phyloP scores from a whole-genome alignment of 345 rosid genomes.

The Melaleuca quinquenervia region DNA sequence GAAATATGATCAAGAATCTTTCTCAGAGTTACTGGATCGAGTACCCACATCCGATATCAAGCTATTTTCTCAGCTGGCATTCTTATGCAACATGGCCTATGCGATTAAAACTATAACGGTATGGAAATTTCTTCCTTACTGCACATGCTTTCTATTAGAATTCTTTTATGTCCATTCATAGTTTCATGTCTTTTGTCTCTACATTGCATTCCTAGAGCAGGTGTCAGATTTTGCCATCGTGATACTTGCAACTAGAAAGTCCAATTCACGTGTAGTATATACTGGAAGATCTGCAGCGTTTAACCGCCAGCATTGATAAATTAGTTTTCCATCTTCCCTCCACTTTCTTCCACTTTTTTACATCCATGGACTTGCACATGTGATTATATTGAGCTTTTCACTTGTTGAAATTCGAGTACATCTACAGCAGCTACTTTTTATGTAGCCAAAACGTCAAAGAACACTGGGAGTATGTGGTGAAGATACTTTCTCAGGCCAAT shows the following conservation, averaged over 20 bases:
- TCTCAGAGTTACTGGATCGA: conserved; percentile 32
- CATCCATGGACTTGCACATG: neutral
- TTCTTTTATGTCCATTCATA: neutral
- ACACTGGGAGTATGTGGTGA: neutral
- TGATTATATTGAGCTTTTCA: neutral
- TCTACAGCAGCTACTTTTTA: neutral
- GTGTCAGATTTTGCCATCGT: neutral
- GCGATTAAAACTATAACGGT: conserved; percentile 62
- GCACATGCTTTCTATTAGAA: neutral
- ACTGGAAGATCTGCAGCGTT: neutral
- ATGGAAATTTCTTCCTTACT: neutral
- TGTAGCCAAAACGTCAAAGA: neutral
- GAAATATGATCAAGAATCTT: conserved; percentile 32
- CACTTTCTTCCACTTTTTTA: neutral
- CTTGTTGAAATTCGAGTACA: neutral
- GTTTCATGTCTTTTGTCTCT: neutral
- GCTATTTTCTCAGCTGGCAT: conserved; percentile 68
- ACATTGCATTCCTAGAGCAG: neutral
- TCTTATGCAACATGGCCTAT: conserved; percentile 80
- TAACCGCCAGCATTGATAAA: neutral
- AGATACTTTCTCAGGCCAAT: neutral
- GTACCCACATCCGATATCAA: conserved; percentile 61
- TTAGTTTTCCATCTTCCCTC: neutral
- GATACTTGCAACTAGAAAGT: neutral
- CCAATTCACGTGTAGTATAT: neutral